Base-by-base conservation (phyloP, 2,329 filamentous ascomycete species). In the Didymellaceae sp. region DNA sequence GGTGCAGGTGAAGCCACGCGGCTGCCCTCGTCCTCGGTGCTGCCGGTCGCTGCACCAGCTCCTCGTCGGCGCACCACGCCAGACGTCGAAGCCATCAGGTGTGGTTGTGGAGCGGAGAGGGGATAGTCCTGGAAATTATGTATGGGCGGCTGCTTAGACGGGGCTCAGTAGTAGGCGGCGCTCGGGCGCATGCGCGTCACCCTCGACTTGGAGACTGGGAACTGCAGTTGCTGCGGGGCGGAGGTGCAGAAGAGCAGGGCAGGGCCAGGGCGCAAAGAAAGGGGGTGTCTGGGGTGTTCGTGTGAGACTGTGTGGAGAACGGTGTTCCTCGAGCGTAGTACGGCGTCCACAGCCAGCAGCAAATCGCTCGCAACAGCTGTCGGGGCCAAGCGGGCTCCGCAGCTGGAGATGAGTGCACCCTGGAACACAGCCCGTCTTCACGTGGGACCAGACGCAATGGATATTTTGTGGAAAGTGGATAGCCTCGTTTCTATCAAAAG, bases 1-100 rank as follows among this genome's bases (percentile, higher is more conserved):
- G 86, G 83, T 50, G 80, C 79, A 30, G 86, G 86, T 40, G 86
- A 88, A 66, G 82, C 80, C 62, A 89, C 86, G 68, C 87, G 81
- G 77, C 82, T 85, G 66, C 80, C 77, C 63, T 86, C 82, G 63
- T 84, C 81, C 60, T 86, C 82, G 62, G 82, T 80, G 72, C 80
- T 38, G 48, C 48, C 48, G 8, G 48, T 52, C 40, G 78, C 79
- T 61, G 76, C 74, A 54, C 79, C 85, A 64, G 82, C 86, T 71
- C 83, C 86, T 77, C 86, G 83, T 70, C 87, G 80, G 74, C 87
- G 81, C 74, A 80, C 89, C 81, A 82, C 84, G 81, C 83, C 90
- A 82, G 79, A 89, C 82, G 80, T 89, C 81, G 82, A 80, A 76
- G 83, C 82, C 85, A 87, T 87, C 45, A 41, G 51, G 58, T 60